Evolutionary conservation across 495 filamentous ascomycete species (phyloP).

Genomic region (Penicillium daleae): DNA sequence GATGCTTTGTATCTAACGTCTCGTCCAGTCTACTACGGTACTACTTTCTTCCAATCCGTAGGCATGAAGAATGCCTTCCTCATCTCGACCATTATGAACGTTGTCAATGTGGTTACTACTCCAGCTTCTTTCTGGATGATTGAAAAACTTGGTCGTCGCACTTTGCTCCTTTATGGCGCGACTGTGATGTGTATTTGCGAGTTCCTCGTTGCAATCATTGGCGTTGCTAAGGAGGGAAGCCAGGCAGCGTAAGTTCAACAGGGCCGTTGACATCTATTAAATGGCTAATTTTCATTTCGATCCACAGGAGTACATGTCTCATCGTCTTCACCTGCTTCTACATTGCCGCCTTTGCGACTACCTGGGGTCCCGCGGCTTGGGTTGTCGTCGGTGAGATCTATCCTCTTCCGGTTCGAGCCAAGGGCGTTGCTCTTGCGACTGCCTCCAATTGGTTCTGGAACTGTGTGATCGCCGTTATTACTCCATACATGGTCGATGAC

Average conservation of each 20-base stretch:
- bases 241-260: constrained; percentile 27
- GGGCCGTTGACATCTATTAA: neutral
- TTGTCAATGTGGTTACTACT: constrained; percentile 69
- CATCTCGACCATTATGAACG: constrained; percentile 65
- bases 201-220: constrained; percentile 62
- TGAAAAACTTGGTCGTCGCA: constrained; percentile 74
- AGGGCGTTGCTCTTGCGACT: constrained; percentile 74
- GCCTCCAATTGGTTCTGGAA: constrained; percentile 88
- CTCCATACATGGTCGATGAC: constrained; percentile 70
- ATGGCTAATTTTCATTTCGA: neutral
- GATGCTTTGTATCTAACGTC: constrained; percentile 24
- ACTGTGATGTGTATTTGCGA: constrained; percentile 62
- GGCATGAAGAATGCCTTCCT: constrained; percentile 68
- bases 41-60: constrained; percentile 66
- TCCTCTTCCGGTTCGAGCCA: constrained; percentile 76
- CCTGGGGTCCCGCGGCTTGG: constrained; percentile 82
- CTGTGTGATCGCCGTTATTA: constrained; percentile 67
- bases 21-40: constrained; percentile 64
- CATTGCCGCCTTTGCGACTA: constrained; percentile 81
- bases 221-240: constrained; percentile 48
- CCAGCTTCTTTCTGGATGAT: constrained; percentile 73
- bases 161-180: constrained; percentile 72
- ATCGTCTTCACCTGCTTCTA: constrained; percentile 82
- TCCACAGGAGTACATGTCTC: constrained; percentile 30
- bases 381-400: constrained; percentile 83